Base-by-base conservation (phyloP, 1,284 basidiomycete genomes). In the Apiotrichum veenhuisii region DNA sequence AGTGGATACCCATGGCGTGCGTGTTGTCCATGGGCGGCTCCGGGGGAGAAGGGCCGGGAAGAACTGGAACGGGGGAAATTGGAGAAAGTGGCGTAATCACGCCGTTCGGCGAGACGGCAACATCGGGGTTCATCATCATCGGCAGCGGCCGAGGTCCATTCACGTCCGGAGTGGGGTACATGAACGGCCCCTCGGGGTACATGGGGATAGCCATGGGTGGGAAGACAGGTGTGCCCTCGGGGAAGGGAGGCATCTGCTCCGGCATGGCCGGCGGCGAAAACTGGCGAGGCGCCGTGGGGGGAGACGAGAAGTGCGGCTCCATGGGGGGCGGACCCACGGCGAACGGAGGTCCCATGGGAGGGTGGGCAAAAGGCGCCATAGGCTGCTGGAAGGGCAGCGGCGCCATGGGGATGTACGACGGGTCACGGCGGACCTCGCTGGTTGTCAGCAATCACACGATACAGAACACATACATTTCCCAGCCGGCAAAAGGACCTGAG, bases 401-500 rank as follows among this genome's bases (percentile, higher is more conserved):
- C n/a, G 44, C 50, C 36, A 52, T 54, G 5, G 55, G 41, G 30
- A 60, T 51, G 22, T 51, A 55, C 5, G 53, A 55, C 7, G 52
- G 59, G 44, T 61, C 59, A 9, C 49, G 52, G 38, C 46, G 43
- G n/a, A 55, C 47, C 25, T 57, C 46, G 18, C 59, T 61, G 37
- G 7, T 3, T 5, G 50, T 57, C 41, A 61, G 37, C 40, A 10
- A 26, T 12, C 18, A 9, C n/a, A 14, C 17, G 5, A 0, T n/a
- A n/a, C 14, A 8, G 3, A 2, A 7, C 0, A 64, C 72, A 64
- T 54, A 74, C 72, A 74, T 55, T 54, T 69, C 62, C 69, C 68
- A 72, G 15, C 70, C 71, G 26, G 64, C 63, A 23, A 74, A 44
- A 17, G 56, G 34, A 23, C 61, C 60, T 0, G 42, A 48, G 20